Conservation (phyloP, 169 alveolate species). For the Plasmodium vivax region DNA sequence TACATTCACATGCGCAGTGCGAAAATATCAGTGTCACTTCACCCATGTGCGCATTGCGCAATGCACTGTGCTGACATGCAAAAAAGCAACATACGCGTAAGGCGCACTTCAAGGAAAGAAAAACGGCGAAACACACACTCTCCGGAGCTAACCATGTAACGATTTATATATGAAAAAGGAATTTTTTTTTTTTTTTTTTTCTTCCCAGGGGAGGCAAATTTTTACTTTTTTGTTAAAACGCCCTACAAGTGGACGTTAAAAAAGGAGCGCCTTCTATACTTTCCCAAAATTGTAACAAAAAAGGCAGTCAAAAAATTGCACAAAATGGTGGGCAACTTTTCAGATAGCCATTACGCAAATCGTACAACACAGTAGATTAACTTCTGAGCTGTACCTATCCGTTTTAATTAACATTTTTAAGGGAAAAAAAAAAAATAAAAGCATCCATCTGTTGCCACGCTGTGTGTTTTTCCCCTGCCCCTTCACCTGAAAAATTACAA, state of each 20-base stretch:
- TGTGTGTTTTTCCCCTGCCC: neutral
- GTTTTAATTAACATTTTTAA: neutral
- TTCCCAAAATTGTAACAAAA: neutral
- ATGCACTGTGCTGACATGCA: too few species aligned
- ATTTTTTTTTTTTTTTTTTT: neutral
- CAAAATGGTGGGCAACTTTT: neutral
- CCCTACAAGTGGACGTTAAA: neutral
- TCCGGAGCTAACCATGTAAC: too few species aligned
- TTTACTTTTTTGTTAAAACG: neutral
- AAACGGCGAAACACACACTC: too few species aligned
- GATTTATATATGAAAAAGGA: too few species aligned
- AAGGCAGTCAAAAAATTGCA: neutral
- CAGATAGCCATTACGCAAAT: neutral
- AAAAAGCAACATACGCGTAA: too few species aligned
- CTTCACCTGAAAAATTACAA: neutral
- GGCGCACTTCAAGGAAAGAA: too few species aligned
- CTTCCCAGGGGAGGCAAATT: neutral
- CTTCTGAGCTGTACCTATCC: neutral
- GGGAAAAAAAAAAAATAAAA: neutral
- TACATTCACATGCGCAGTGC: too few species aligned
- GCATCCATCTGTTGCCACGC: neutral
- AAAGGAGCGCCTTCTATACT: neutral
- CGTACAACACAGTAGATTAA: neutral
- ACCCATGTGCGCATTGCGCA: too few species aligned
- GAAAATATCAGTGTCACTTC: too few species aligned